Evolutionary conservation across 257 asterid genomes (phyloP).

Genomic region (Capsicum baccatum): DNA sequence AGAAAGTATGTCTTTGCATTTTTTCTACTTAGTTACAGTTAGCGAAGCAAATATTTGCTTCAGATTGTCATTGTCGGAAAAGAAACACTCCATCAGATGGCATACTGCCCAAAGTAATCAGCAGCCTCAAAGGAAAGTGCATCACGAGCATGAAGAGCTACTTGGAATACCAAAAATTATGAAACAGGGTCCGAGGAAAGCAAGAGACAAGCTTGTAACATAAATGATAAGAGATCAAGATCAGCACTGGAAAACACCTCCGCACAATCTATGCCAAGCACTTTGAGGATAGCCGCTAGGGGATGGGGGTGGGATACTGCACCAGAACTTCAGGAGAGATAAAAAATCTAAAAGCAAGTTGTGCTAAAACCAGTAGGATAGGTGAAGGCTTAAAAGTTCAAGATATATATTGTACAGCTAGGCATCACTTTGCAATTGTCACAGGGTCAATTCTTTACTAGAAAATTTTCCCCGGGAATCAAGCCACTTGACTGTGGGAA

Average conservation of each 20-base stretch:
- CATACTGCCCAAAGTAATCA: background rate
- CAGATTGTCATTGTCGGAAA: background rate
- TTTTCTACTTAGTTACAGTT: background rate
- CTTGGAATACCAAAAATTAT: conserved; percentile 3
- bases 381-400: background rate
- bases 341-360: background rate
- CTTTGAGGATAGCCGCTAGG: background rate
- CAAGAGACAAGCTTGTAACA: background rate
- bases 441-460: no score
- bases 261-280: background rate
- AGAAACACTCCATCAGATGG: conserved; percentile 8
- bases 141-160: background rate
- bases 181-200: background rate
- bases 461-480: no score
- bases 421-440: background rate
- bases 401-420: background rate
- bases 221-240: background rate
- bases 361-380: background rate
- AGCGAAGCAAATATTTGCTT: conserved; percentile 7
- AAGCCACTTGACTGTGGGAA: no score
- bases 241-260: background rate
- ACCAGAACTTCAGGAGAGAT: background rate
- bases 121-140: background rate
- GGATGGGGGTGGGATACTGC: background rate
- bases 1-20: background rate